Base-by-base conservation (phyloP, 1,284 basidiomycete genomes). In the Cryptococcus wingfieldii region DNA sequence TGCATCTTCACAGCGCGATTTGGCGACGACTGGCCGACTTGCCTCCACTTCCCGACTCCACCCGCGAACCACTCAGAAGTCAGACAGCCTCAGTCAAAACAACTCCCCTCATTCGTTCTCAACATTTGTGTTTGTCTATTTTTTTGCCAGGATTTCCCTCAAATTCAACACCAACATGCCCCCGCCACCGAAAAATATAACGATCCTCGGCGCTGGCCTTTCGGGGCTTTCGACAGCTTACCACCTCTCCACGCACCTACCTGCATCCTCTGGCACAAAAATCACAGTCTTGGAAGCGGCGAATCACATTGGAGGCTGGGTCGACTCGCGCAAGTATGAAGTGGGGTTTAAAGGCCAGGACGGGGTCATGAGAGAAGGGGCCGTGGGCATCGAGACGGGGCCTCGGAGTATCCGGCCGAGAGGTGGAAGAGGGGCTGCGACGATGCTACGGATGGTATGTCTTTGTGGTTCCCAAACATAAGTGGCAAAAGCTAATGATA, bases 361-460 rank as follows among this genome's bases (percentile, higher is more conserved):
- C 50, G 59, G 51, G 39, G 48, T 53, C 42, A 27, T 46, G 18
- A 39, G 65, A 2, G 64, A 77, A 19, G 80, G 78, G 2, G 69
- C 74, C 46, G 80, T 88, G 12, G 66, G 88, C 5, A 78, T 94
- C 16, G 92, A 96, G 78, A 81, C 83, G 31, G 92, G 92, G 0
- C 91, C 92, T 37, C 79, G 92, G 41, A 91, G 88, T 16, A 78
- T 95, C 23, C 79, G 90, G 37, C 89, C 90, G 0, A 85, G 84
- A 58, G 84, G 86, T 2, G 81, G 83, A 56, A 78, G 83, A 41
- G 78, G 77, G 0, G 75, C 78, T 41, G 62, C 73, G 0, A 68
- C 70, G 4, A 79, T 94, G 58, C 77, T 95, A 4, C 87, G 92
- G 68, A 74, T 97, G 72, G 92, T 92, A 70, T 73, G 88, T 42